These are phyloP conservation scores for Yamadazyma taylorii DNA, from an alignment of 1,139 yeast genomes.

Conservation along the genomic window DNA sequence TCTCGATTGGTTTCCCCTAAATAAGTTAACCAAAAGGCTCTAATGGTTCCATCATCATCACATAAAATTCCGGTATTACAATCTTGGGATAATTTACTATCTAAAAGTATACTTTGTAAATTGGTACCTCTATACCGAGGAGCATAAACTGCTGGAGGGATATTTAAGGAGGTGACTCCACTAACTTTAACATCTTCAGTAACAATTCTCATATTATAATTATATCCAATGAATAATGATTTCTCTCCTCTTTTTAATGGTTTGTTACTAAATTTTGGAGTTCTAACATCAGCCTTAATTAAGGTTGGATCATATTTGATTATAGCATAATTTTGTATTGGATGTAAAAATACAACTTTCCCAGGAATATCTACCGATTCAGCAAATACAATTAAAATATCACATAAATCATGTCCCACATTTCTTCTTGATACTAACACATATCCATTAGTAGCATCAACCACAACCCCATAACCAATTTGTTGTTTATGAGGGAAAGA, in stretches of 20 bases:
- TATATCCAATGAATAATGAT: conserved; percentile 76
- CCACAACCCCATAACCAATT: conserved; percentile 73
- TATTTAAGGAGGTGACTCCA: conserved; percentile 70
- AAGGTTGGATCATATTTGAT: conserved; percentile 78
- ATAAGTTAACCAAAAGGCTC: conserved; percentile 83
- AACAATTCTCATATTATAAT: conserved; percentile 66
- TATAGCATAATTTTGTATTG: conserved; percentile 83
- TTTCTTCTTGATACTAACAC: conserved; percentile 75
- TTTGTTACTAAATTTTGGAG: conserved; percentile 60
- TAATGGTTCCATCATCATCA: conserved; percentile 74
- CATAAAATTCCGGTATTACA: conserved; percentile 81
- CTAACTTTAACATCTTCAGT: conserved; percentile 77
- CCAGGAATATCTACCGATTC: conserved; percentile 85
- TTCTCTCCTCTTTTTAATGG: conserved; percentile 77
- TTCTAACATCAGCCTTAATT: conserved; percentile 41
- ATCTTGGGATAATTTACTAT: conserved; percentile 68
- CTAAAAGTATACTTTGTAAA: conserved; percentile 73
- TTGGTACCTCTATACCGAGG: conserved; percentile 89
- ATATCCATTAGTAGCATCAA: conserved; percentile 78
- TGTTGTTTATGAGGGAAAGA: conserved; percentile 65
- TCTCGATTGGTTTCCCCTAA: conserved; percentile 61
- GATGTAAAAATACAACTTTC: conserved; percentile 79
- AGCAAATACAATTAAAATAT: conserved; percentile 76
- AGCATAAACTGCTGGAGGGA: conserved; percentile 65
- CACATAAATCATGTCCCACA: conserved; percentile 86